phyloP scores from a whole-genome alignment of 2,329 filamentous ascomycete genomes.

The Cryphonectria japonica region DNA sequence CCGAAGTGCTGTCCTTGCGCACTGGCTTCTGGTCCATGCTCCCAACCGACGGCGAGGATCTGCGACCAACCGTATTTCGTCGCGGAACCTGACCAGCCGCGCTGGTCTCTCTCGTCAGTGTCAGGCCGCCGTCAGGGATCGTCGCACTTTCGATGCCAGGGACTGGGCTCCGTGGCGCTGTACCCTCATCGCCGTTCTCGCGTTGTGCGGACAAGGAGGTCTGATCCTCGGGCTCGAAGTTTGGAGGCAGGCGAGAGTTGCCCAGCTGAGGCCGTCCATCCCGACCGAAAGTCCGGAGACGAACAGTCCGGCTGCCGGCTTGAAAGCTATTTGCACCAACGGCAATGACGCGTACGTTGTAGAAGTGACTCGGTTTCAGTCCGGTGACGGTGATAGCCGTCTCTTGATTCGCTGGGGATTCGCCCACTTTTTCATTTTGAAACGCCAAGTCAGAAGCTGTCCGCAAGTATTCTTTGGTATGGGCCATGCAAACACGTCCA shows the following conservation, averaged over 20 bases:
- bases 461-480: background rate
- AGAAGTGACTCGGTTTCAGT: conserved; percentile 83
- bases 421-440: conserved; percentile 65
- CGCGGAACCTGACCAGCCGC: conserved; percentile 46
- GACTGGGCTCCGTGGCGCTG: conserved; percentile 52
- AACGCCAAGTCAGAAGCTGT: conserved; percentile 21
- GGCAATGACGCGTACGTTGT: conserved; percentile 91
- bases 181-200: conserved; percentile 55
- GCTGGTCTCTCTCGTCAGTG: conserved; percentile 69
- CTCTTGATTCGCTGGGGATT: conserved; percentile 75
- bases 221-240: conserved; percentile 58
- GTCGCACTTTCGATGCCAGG: conserved; percentile 64
- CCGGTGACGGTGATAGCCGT: conserved; percentile 91
- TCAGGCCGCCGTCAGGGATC: conserved; percentile 62
- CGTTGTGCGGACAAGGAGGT: conserved; percentile 40
- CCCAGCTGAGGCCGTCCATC: conserved; percentile 66
- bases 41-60: conserved; percentile 73
- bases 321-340: conserved; percentile 92
- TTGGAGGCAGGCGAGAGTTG: conserved; percentile 59
- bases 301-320: conserved; percentile 82
- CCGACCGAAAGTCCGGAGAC: conserved; percentile 74
- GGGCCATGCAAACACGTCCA: conserved; percentile 31
- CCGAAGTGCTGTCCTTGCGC: conserved; percentile 52
- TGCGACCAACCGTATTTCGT: conserved; percentile 72
- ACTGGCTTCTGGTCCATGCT: conserved; percentile 55